Percentiles rank a stretch among this genome's conserved stretches.
Evolutionary conservation across 2,329 filamentous ascomycete genomes (phyloP).

Genomic region (Colletotrichum costaricense): DNA sequence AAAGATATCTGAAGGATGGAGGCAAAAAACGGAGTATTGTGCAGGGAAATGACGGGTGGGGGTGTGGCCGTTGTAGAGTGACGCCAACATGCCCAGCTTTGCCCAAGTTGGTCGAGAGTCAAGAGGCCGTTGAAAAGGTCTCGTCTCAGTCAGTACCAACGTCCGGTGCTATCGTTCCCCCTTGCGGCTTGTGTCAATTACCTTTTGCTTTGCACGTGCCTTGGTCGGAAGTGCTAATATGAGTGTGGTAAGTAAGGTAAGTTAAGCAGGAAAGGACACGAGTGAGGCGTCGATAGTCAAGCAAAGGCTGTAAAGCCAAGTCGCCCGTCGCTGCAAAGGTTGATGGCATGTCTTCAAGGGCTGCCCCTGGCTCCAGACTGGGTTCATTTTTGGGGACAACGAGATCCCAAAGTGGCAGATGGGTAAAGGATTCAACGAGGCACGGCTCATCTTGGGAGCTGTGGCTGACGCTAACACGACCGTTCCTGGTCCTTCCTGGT

Average conservation of each 20-base stretch:
- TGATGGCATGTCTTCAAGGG: neutral
- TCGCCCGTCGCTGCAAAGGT: neutral
- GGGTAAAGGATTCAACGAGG: neutral
- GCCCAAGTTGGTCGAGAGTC: neutral
- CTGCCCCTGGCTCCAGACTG: conserved; percentile 20
- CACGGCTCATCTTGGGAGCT: conserved; percentile 11
- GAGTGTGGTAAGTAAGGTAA: neutral
- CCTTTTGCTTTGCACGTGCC: too few relatives aligned
- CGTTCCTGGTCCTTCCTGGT: conserved; percentile 4
- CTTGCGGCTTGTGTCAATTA: too few relatives aligned
- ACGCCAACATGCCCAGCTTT: neutral
- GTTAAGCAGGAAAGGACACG: neutral
- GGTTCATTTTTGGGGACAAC: conserved; percentile 11
- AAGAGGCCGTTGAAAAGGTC: conserved; percentile 4
- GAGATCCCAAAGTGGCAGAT: conserved; percentile 12
- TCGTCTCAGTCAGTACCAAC: neutral
- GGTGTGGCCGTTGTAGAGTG: neutral
- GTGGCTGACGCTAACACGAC: conserved; percentile 16
- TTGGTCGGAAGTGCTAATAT: neutral
- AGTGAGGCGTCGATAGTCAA: neutral
- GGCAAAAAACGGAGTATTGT: neutral
- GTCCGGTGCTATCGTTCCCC: neutral
- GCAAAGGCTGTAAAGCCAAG: neutral
- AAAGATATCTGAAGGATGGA: neutral
- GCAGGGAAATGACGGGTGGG: conserved; percentile 12